Evolutionary conservation across 78 protist genomes (phyloP), one percentile per base, ranked within the genome.

Genomic region (Capsaspora owczarzaki): DNA sequence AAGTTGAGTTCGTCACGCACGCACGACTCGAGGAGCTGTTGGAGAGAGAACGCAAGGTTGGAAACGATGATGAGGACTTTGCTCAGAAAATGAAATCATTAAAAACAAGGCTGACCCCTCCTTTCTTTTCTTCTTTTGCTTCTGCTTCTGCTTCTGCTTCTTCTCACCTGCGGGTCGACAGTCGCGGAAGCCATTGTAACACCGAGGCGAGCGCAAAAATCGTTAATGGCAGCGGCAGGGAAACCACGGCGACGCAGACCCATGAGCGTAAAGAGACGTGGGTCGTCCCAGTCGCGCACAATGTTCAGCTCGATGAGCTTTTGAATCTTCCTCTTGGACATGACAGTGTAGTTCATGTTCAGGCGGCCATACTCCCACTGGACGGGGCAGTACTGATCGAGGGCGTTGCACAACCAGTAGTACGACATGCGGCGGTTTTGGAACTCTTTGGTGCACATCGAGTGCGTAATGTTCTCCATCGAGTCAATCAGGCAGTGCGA

Each of bases 401-500:
- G 61, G 25, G 88, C 83, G 22, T 93, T 87, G 29, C 60, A 0
- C 53, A 95, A 0, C 91, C 95, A 93, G 75, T 93, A 35, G 91
- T 91, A 95, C 83, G 87, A 94, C 12, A 40, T 78, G 83, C 94
- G 87, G 44, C 98, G 79, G 91, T 97, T 97, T 3, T 89, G 85
- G 90, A 91, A 98, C 89, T 98, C 99, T 78, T 60, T 79, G 31
- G 99, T 90, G 20, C 99, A 71, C 76, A 98, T 89, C 6, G 98
- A 92, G 77, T 97, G 99, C 8, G 94, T 87, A 44, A 97, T 90
- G 51, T 92, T 98, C 82, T 95, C 98, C 61, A 86, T 6, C 35
- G 89, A 44, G 76, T 98, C 99, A n/a, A 96, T 96, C 60, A 96
- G 88, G 20, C 98, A 98, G 84, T 97, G 92, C 19, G 97, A 96